Conservation (phyloP, 495 filamentous ascomycete genomes). For the Entonaema liquescens region DNA sequence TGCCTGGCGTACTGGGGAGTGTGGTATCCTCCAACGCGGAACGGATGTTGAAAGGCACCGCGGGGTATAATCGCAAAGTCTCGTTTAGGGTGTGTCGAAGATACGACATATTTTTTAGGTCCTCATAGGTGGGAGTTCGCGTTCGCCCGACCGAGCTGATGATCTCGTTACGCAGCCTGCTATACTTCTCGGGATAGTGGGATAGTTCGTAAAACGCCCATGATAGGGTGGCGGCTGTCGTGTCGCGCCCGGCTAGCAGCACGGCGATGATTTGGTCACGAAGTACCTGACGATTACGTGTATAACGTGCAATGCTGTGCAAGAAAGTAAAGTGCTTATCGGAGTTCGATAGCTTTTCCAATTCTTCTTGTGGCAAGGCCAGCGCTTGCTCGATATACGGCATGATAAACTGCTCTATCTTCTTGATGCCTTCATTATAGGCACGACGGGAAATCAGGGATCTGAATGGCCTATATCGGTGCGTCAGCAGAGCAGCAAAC, state of each 20-base stretch:
- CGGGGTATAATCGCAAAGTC: slow-evolving; percentile 61
- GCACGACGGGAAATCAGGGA: slow-evolving; percentile 51
- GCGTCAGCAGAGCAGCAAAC: slow-evolving; percentile 9
- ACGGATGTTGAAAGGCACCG: slow-evolving; percentile 61
- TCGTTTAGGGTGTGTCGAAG: slow-evolving; percentile 54
- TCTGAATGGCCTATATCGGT: slow-evolving; percentile 50
- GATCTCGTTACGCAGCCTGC: slow-evolving; percentile 54
- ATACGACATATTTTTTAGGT: slow-evolving; percentile 51
- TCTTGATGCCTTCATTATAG: slow-evolving; percentile 55
- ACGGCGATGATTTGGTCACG: slow-evolving; percentile 67
- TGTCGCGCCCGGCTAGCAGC: slow-evolving; percentile 69
- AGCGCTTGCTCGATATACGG: slow-evolving; percentile 62
- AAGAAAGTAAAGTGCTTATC: slow-evolving; percentile 58
- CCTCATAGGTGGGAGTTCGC: slow-evolving; percentile 49
- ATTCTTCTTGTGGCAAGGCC: slow-evolving; percentile 56
- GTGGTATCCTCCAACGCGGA: slow-evolving; percentile 55
- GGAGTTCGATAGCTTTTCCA: slow-evolving; percentile 58
- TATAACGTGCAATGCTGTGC: slow-evolving; percentile 55
- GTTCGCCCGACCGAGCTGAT: slow-evolving; percentile 44
- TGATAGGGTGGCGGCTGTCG: slow-evolving; percentile 63
- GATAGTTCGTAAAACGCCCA: slow-evolving; percentile 65
- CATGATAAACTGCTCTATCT: slow-evolving; percentile 60
- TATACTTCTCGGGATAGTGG: slow-evolving; percentile 58
- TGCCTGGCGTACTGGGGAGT: slow-evolving; percentile 51
- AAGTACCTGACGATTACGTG: slow-evolving; percentile 58